Base-by-base conservation (phyloP, 140 eudicot species). In the Eryngium alpinum region DNA sequence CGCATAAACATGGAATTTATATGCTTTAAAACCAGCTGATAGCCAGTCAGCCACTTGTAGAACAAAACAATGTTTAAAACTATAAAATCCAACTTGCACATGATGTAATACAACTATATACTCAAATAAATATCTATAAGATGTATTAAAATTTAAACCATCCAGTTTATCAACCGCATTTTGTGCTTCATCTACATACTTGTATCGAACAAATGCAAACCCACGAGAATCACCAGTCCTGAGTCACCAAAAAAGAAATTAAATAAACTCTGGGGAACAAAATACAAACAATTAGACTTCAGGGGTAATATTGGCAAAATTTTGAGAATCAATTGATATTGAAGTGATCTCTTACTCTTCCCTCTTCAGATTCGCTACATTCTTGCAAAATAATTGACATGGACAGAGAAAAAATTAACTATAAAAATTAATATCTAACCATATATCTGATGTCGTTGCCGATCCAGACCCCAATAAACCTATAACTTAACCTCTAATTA, bases 161-260 rank as follows among this genome's bases (percentile, higher is more conserved):
- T 70, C 75, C 16, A 70, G 75, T 18, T 70, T 70, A 32, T 70
- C 75, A 29, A 32, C 75, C 17, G 75, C 75, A 10, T 17, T 33
- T 7, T 69, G 74, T 28, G 74, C 74, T 69, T 92, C 95, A 78
- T 92, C 93, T 49, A 84, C 86, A 80, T 92, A 92, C 85, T 90
- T 92, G 83, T 90, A 92, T 1, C 93, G 89, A 44, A 89, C 93
- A 82, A 92, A 92, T 16, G 97, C 97, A 85, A 92, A 92, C 12
- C 95, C 97, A 19, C 93, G 89, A 15, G 97, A 90, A 17, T 92
- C 94, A 56, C 93, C 94, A 65, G 90, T 92, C 88, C 97, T 92
- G 60, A 31, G 79, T 27, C 70, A 44, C 10, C 33, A 33, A 72
- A 69, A 72, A 18, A 85, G 38, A 53, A 21, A 19, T 21, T 18